Evolutionary conservation across 176 grass and related monocot species (phyloP), one percentile per base, ranked within the genome.

Genomic region (Hyparrhenia diplandra): DNA sequence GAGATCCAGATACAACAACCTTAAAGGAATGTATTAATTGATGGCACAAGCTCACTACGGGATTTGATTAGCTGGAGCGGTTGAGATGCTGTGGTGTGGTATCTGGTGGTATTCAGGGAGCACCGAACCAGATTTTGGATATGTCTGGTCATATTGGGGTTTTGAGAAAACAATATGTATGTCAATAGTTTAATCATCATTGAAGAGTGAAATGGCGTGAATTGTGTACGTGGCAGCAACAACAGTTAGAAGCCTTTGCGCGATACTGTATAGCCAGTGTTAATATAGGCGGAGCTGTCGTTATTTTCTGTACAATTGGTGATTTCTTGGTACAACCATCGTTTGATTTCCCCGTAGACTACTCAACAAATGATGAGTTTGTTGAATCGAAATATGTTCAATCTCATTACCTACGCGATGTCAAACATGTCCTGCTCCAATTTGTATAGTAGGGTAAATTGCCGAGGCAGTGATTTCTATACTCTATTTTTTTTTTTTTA

Each of bases 141-240:
- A 68, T 67, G 3, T 83, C 78, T 49, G n/a, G 81, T 51, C 29
- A 80, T 49, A 30, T 66, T 61, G 10, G 16, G 46, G 11, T 49
- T 83, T 58, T 43, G 8, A 10, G 34, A 66, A 58, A 24, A 20
- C 24, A 12, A 13, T 29, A 67, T 4, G 34, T 11, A 32, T 65
- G 74, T 59, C 28, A 5, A 47, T 79, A 74, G 60, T 83, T 66
- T 32, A n/a, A n/a, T n/a, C n/a, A n/a, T n/a, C n/a, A n/a, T n/a
- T 42, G 43, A 25, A 1, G 2, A 47, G 67, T 9, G 3, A 40
- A 62, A 35, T 64, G 12, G 42, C 71, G 55, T 14, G 64, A 64
- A 51, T 47, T 21, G 18, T 59, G 23, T 59, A 23, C 40, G 32
- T 42, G 55, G 27, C 45, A 30, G 11, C 13, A 8, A 54, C 51